Evolutionary conservation across 2,329 filamentous ascomycete genomes (phyloP).

Genomic region (Apiospora pterosperma): DNA sequence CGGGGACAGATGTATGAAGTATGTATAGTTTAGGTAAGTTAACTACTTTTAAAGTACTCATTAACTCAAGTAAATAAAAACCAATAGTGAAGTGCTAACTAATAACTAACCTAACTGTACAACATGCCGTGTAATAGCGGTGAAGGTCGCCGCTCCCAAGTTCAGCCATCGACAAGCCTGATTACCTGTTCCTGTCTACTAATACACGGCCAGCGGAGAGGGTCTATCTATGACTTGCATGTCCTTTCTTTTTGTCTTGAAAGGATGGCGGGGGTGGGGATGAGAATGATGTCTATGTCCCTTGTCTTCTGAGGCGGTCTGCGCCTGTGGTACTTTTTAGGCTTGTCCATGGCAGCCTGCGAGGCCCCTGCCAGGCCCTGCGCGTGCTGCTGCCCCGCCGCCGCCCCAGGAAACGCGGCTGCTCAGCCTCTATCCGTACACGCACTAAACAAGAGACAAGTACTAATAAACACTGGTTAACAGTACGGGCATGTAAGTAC

Average conservation of each 20-base stretch:
- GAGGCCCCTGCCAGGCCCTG: no score
- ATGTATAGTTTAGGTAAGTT: not conserved
- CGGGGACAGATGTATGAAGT: not conserved
- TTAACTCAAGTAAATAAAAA: no score
- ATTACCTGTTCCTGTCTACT: not conserved
- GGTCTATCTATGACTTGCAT: not conserved
- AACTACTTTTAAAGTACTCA: no score
- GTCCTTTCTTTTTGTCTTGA: not conserved
- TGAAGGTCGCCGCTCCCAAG: not conserved
- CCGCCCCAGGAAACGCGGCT: constrained; percentile 2
- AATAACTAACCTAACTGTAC: no score
- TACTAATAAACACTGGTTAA: no score
- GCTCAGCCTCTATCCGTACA: constrained; percentile 1
- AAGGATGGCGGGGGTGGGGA: not conserved
- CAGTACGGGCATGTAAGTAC: no score
- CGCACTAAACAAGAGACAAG: no score
- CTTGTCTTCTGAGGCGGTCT: not conserved
- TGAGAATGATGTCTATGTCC: not conserved
- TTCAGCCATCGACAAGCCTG: not conserved
- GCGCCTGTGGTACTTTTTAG: no score
- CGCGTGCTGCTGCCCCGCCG: not conserved
- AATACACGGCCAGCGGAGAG: not conserved
- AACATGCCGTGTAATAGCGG: not conserved
- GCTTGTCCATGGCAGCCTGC: no score
- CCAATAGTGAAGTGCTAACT: no score